phyloP scores from a whole-genome alignment of 1,284 basidiomycete species.

The Porphyrellus sp. region DNA sequence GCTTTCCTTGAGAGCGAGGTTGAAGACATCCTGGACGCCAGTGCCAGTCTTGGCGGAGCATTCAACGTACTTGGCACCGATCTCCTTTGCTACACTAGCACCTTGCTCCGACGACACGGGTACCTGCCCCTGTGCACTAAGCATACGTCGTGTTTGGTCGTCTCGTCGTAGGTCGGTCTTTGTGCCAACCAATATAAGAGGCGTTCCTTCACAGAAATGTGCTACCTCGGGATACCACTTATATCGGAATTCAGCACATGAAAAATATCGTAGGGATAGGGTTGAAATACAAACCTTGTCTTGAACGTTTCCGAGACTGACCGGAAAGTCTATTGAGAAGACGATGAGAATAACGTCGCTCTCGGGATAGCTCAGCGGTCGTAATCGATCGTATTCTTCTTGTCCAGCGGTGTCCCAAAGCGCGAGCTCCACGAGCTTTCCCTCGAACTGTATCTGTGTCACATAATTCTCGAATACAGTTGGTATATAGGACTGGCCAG shows the following conservation, averaged over 20 bases:
- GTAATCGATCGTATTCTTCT: conserved; percentile 94
- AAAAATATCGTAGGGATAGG: not conserved
- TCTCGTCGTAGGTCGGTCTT: conserved; percentile 92
- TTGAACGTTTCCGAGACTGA: conserved; percentile 89
- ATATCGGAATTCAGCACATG: conserved; percentile 13
- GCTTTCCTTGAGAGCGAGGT: conserved; percentile 85
- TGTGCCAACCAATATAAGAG: conserved; percentile 89
- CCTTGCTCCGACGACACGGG: conserved; percentile 85
- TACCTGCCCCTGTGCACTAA: conserved; percentile 85
- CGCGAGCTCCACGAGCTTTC: conserved; percentile 89
- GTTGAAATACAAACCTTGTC: conserved; percentile 65
- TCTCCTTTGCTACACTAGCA: conserved; percentile 78
- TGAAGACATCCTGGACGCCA: conserved; percentile 92
- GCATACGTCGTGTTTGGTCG: conserved; percentile 85
- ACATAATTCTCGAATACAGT: conserved; percentile 99
- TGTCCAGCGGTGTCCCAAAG: conserved; percentile 99
- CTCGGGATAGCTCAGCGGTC: conserved; percentile 94
- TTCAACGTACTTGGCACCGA: conserved; percentile 94
- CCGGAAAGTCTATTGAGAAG: conserved; percentile 96
- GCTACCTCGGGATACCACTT: conserved; percentile 98
- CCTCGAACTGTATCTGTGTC: conserved; percentile 84
- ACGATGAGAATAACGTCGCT: conserved; percentile 96
- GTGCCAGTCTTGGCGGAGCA: conserved; percentile 90
- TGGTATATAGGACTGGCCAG: conserved; percentile 86
- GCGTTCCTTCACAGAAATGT: conserved; percentile 94